Conservation (phyloP, 2,329 filamentous ascomycete species). For the Eutypa lata region DNA sequence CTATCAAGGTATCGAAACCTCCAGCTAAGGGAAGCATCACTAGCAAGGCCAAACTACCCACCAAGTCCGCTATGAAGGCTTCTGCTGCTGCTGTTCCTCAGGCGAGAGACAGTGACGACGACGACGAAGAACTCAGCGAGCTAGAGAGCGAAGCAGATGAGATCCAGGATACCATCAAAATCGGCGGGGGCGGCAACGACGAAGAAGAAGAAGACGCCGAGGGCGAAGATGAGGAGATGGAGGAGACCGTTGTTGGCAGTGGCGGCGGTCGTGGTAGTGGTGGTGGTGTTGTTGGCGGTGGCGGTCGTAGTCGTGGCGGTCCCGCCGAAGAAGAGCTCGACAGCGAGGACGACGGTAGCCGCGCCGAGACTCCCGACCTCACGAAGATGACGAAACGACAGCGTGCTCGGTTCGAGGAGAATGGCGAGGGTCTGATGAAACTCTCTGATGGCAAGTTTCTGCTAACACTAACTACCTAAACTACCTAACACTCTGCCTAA, state of each 20-base stretch:
- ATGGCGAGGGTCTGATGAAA: constrained; percentile 54
- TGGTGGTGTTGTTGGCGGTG: no score
- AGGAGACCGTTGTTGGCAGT: constrained; percentile 31
- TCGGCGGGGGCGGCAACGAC: constrained; percentile 33
- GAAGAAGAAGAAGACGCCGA: constrained; percentile 40
- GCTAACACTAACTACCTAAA: no score
- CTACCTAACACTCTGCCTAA: no score
- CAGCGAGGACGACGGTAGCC: constrained; percentile 44
- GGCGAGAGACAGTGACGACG: constrained; percentile 44
- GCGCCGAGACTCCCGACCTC: constrained; percentile 50
- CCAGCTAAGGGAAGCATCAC: constrained; percentile 28
- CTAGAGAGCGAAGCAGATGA: constrained; percentile 50
- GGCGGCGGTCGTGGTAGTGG: no score
- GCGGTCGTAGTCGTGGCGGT: no score
- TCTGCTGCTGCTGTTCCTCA: constrained; percentile 18
- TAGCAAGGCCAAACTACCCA: constrained; percentile 23
- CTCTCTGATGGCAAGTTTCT: constrained; percentile 55
- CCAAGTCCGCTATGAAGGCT: constrained; percentile 33
- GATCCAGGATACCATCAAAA: constrained; percentile 44
- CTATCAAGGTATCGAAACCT: constrained; percentile 49
- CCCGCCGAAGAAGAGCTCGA: constrained; percentile 38
- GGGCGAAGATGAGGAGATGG: constrained; percentile 44
- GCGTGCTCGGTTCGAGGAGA: constrained; percentile 56
- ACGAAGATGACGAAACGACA: constrained; percentile 61
- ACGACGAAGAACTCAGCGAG: constrained; percentile 56